A percentile compares a stretch with the other conserved stretches of the same genome.
Conservation (phyloP, 257 asterid genomes). For the Echites panduratus region DNA sequence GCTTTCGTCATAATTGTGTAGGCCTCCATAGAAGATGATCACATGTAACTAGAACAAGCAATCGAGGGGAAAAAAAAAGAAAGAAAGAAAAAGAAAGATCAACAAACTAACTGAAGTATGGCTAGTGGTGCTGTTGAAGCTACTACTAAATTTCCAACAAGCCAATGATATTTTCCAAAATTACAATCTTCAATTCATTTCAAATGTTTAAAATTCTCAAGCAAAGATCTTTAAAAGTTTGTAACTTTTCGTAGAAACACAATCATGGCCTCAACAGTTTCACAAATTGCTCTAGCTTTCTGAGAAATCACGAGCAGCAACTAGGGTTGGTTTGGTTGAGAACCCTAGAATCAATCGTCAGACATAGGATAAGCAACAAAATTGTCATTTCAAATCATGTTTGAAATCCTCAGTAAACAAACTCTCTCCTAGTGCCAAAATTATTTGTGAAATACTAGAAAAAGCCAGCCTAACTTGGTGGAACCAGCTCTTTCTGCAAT, state of each 20-base stretch:
- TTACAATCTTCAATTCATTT: neutral
- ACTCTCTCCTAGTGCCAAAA: conserved; percentile 31
- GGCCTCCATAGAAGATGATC: neutral
- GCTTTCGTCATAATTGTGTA: neutral
- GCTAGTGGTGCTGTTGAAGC: too few species aligned
- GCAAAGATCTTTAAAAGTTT: neutral
- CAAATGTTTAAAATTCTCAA: too few species aligned
- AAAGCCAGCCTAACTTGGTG: conserved; percentile 32
- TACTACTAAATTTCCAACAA: too few species aligned
- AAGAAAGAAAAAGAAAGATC: neutral
- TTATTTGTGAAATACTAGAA: conserved; percentile 49
- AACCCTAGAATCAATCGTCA: neutral
- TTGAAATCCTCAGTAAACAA: conserved; percentile 20
- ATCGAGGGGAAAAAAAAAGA: too few species aligned
- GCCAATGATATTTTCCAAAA: neutral
- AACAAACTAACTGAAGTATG: too few species aligned
- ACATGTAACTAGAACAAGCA: neutral
- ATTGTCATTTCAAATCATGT: conserved; percentile 6
- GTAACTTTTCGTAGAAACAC: conserved; percentile 4
- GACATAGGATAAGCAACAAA: neutral
- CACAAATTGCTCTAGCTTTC: conserved; percentile 12
- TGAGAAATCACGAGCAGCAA: neutral
- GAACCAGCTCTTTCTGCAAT: conserved; percentile 44
- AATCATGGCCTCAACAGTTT: neutral
- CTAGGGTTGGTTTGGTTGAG: conserved; percentile 5